These are phyloP conservation scores for Phialophora expanda DNA, from an alignment of 2,329 filamentous ascomycete genomes.

Conservation along the genomic window DNA sequence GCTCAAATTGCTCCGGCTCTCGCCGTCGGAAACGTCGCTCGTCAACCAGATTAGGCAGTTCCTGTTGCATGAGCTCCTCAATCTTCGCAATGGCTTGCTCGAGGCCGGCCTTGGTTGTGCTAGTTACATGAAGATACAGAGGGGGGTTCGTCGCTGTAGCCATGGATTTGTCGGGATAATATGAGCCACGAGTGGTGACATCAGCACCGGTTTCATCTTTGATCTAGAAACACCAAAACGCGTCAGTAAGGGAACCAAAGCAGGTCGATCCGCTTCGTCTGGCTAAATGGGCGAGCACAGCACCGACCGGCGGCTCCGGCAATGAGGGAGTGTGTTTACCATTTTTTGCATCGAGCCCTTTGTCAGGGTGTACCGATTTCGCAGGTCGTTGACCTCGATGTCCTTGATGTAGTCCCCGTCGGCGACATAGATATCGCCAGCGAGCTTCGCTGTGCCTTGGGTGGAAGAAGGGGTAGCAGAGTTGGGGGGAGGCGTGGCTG, in stretches of 20 bases:
- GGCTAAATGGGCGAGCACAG: not conserved
- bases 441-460: slow-evolving; percentile 65
- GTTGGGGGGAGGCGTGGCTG: slow-evolving; percentile 47
- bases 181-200: slow-evolving; percentile 96
- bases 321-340: slow-evolving; percentile 76
- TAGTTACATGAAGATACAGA: slow-evolving; percentile 92
- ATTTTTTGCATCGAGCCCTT: slow-evolving; percentile 98
- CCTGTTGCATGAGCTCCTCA: slow-evolving; percentile 93
- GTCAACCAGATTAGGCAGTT: slow-evolving; percentile 92
- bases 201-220: slow-evolving; percentile 99
- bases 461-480: slow-evolving; percentile 59
- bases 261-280: not conserved
- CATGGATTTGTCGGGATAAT: slow-evolving; percentile 97
- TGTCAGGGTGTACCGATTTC: slow-evolving; percentile 95
- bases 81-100: slow-evolving; percentile 87
- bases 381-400: slow-evolving; percentile 97
- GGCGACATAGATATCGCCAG: slow-evolving; percentile 88
- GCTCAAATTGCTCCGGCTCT: slow-evolving; percentile 79
- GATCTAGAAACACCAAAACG: slow-evolving; percentile 89
- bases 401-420: slow-evolving; percentile 99
- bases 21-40: slow-evolving; percentile 88
- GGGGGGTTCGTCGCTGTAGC: slow-evolving; percentile 92
- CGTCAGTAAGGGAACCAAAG: slow-evolving; percentile 76
- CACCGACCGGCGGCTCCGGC: not conserved
- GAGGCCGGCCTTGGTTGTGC: slow-evolving; percentile 87